Conservation (phyloP, 352 stramenopile species). For the Pythium inflatum region DNA sequence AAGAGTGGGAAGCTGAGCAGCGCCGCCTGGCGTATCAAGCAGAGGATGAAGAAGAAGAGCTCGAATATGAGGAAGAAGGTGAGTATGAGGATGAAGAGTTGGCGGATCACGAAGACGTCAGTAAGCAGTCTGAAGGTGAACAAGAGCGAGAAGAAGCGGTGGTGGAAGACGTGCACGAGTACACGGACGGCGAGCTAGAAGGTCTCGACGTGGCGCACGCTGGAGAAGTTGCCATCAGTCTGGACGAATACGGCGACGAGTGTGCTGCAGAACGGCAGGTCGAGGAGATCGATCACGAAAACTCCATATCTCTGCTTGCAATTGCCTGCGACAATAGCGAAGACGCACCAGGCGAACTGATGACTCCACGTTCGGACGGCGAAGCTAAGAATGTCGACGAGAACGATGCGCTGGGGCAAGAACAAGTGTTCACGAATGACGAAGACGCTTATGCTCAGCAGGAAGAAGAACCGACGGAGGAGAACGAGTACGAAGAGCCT, state of each 20-base stretch:
- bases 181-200: neutral
- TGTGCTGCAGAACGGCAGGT: too few relatives aligned
- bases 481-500: slow-evolving; percentile 1
- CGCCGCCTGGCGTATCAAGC: neutral
- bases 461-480: slow-evolving; percentile 2
- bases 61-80: neutral
- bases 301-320: too few relatives aligned
- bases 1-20: slow-evolving; percentile 15
- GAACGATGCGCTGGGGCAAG: too few relatives aligned
- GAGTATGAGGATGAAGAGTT: neutral
- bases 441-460: neutral
- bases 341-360: too few relatives aligned
- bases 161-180: neutral
- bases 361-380: too few relatives aligned
- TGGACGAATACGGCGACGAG: too few relatives aligned
- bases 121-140: neutral
- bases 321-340: too few relatives aligned
- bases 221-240: too few relatives aligned
- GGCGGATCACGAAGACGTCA: neutral
- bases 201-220: too few relatives aligned
- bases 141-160: neutral
- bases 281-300: too few relatives aligned
- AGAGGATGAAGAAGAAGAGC: slow-evolving; percentile 4
- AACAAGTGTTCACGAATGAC: neutral
- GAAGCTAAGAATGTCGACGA: neutral